phyloP scores from a whole-genome alignment of 2,329 filamentous ascomycete species.

The Cryphonectria naterciae region DNA sequence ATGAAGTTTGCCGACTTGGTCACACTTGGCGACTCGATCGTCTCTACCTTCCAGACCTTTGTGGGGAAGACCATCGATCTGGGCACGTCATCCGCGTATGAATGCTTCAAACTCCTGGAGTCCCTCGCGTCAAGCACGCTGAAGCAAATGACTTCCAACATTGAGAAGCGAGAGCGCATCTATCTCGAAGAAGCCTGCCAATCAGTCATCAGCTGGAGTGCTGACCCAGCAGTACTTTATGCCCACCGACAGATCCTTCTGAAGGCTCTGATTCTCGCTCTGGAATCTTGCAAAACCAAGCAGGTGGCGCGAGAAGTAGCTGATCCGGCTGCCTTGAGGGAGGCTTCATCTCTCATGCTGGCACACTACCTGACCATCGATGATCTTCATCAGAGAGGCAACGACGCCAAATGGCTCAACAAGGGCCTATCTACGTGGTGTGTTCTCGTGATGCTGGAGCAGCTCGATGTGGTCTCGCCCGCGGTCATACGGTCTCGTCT shows the following conservation, averaged over 20 bases:
- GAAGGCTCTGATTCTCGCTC: constrained; percentile 17
- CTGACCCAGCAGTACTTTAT: constrained; percentile 5
- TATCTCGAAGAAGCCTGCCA: constrained; percentile 27
- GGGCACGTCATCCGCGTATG: constrained; percentile 10
- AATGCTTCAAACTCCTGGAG: constrained; percentile 23
- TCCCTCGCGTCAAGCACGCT: constrained; percentile 22
- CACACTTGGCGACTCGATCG: constrained; percentile 35
- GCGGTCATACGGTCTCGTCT: constrained; percentile 26
- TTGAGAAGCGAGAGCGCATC: constrained; percentile 30
- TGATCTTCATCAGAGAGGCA: background rate
- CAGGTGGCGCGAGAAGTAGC: constrained; percentile 9
- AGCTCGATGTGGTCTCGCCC: constrained; percentile 31
- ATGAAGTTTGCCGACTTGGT: constrained; percentile 47
- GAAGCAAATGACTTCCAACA: constrained; percentile 29
- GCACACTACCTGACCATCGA: background rate
- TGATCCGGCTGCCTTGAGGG: constrained; percentile 6
- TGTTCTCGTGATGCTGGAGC: constrained; percentile 17
- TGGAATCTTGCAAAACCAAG: constrained; percentile 15
- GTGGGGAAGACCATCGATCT: no score
- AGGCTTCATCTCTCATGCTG: constrained; percentile 11
- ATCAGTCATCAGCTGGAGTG: constrained; percentile 14
- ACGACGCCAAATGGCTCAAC: background rate
- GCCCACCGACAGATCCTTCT: constrained; percentile 20
- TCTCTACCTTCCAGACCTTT: constrained; percentile 10
- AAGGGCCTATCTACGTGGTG: constrained; percentile 18